Base-by-base conservation (phyloP, 257 asterid species). In the Solanum bulbocastanum region DNA sequence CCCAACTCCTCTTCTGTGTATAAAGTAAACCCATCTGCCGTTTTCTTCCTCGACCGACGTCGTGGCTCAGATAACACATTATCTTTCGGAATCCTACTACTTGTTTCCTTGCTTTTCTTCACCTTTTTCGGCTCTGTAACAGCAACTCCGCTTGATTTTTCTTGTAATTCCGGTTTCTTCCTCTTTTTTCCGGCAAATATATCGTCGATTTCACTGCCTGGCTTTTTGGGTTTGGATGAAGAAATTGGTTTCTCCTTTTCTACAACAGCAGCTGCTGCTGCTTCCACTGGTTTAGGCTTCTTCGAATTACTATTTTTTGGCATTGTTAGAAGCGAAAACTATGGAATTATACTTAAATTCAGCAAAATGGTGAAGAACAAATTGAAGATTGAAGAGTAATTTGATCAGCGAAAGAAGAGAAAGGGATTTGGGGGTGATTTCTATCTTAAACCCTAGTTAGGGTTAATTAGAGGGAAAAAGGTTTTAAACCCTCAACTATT, bases 1-100 rank as follows among this genome's bases (percentile, higher is more conserved):
- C 98, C 95, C 91, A 96, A 87, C 87, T 95, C 98, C 87, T 93
- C 98, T 83, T 93, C 98, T 0, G 95, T 91, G 88, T 92, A 96
- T 68, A 96, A 39, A 36, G 90, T 9, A 13, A 95, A 84, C 81
- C 98, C 98, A 35, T 96, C 98, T 2, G 90, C 93, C 0, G 97
- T 95, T 87, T 69, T 95, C 89, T 90, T 94, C 91, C 91, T 92
- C 23, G 86, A 11, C n/a, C 86, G 88, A 76, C 89, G 69, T 46
- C 87, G 66, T 4, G 60, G 40, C 25, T 85, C 91, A 4, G 58
- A 40, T 27, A 52, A 68, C 44, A 72, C 87, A 22, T 76, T 86
- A 2, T 81, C 90, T 56, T 74, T 71, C 4, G 20, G 40, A 27
- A 83, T 84, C 71, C 56, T 89, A 83, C 79, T 90, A 8, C 79